Evolutionary conservation across 768 basidiomycete genomes (phyloP), one percentile per base, ranked within the genome.

Genomic region (Suillus decipiens): DNA sequence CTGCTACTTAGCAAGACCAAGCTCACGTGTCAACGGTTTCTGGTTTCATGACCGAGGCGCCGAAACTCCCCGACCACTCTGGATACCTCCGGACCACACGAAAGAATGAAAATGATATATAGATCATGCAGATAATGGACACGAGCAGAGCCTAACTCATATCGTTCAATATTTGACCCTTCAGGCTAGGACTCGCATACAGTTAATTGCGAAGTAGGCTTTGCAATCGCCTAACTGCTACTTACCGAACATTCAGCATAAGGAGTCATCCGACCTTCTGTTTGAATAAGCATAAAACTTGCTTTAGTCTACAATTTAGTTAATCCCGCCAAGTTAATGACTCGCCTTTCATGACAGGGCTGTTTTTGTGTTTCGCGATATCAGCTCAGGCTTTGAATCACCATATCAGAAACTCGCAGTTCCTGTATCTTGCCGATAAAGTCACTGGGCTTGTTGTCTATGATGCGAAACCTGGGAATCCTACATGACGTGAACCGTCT

Each of bases 41-140:
- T 41, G 17, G 37, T 39, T 56, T 41, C 56, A 57, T 57, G 56
- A 41, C 56, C 56, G 56, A 39, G 56, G 56, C 37, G 56, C 24
- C 39, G 24, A 31, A 28, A 28, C 55, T 24, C 24, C 56, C 24
- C 31, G 24, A 19, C 10, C 14, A 24, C 36, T 17, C 4, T 37
- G 22, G 24, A 39, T 57, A 57, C 39, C 37, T 28, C 37, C 37
- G 55, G 24, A 37, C 17, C 8, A 19, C 24, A 24, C 39, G 24
- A 57, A 57, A 57, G 22, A 56, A 22, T 56, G 22, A 36, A 15
- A 5, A 24, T 28, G 3, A 28, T 19, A 39, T 33, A 51, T 31
- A 17, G 37, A 10, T 17, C 37, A 5, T 28, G 24, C 55, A 11
- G 36, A 54, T 12, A 24, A 37, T 54, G 34, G 33, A 31, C n/a